These are phyloP conservation scores for Hyphopichia buzzinii DNA, from an alignment of 1,139 yeast genomes.

Conservation along the genomic window DNA sequence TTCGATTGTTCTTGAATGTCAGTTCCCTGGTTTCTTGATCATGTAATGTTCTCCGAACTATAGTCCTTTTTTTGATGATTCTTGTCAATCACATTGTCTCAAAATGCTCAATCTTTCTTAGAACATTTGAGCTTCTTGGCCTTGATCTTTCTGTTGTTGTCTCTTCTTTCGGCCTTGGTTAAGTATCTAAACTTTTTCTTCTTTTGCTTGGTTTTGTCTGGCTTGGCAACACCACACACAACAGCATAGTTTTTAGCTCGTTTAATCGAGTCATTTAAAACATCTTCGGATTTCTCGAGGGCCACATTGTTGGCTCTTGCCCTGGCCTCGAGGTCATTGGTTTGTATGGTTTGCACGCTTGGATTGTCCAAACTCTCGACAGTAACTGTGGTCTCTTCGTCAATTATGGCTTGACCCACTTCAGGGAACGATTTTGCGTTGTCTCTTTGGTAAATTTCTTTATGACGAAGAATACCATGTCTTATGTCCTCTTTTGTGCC, in stretches of 20 bases:
- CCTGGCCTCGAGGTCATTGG: slow-evolving; percentile 44
- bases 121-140: slow-evolving; percentile 16
- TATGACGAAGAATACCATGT: slow-evolving; percentile 42
- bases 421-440: slow-evolving; percentile 30
- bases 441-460: slow-evolving; percentile 46
- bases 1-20: too few species aligned
- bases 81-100: too few species aligned
- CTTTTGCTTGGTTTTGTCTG: slow-evolving; percentile 31
- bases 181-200: slow-evolving; percentile 87
- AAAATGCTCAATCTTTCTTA: slow-evolving; percentile 11
- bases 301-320: slow-evolving; percentile 67
- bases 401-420: slow-evolving; percentile 47
- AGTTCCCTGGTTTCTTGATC: too few species aligned
- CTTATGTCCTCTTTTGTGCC: slow-evolving; percentile 16
- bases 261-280: slow-evolving; percentile 61
- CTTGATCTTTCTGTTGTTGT: slow-evolving; percentile 52
- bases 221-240: slow-evolving; percentile 51
- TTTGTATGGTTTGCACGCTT: slow-evolving; percentile 27
- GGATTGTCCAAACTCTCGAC: slow-evolving; percentile 57
- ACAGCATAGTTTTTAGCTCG: slow-evolving; percentile 75
- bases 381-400: slow-evolving; percentile 60
- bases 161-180: slow-evolving; percentile 73
- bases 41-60: too few species aligned
- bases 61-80: too few species aligned
- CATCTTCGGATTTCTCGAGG: slow-evolving; percentile 55